Evolutionary conservation across 1,139 yeast species (phyloP), one percentile per base, ranked within the genome.

Genomic region (Candida tropicalis): DNA sequence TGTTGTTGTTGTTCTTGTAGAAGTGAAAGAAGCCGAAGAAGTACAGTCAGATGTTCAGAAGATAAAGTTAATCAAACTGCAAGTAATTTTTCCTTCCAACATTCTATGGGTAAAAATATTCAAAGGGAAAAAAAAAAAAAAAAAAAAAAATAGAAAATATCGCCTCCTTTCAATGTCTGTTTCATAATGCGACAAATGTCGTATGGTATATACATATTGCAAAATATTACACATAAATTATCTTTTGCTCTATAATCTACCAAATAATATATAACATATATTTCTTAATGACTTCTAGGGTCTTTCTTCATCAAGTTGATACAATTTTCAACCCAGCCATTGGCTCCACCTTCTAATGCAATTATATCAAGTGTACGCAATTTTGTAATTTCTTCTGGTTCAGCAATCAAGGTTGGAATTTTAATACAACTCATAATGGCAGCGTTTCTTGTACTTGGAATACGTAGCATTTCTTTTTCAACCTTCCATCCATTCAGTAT

Each of bases 391-490:
- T 73, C 73, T 25, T 57, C 52, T 3, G 55, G 51, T 37, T 57
- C 57, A 20, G 48, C 46, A 15, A 38, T 23, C 35, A 53, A 52
- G 20, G 52, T 48, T 3, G 58, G 60, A 29, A 63, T 62, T 44
- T 57, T 63, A 23, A 62, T 58, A 39, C 78, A 73, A 1, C 96
- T 96, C 44, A 93, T 83, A 6, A 93, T 67, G 0, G 98, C 97
- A 1, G 95, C 91, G 56, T 91, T 93, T 59, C 98, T 73, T 0
- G 99, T 93, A 48, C 97, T 87, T 22, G 99, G 99, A 32, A 93
- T 93, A 49, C 99, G 73, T 40, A 93, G 67, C 85, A 87, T 85
- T 60, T 93, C 98, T 54, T 84, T 80, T 57, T 88, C 86, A 2
- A 84, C 86, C 9, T 74, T 66, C 98, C 98, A 93, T 0, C 97